These are phyloP conservation scores for Ceratocystis eucalypticola DNA, from an alignment of 2,329 filamentous ascomycete species.

Conservation along the genomic window DNA sequence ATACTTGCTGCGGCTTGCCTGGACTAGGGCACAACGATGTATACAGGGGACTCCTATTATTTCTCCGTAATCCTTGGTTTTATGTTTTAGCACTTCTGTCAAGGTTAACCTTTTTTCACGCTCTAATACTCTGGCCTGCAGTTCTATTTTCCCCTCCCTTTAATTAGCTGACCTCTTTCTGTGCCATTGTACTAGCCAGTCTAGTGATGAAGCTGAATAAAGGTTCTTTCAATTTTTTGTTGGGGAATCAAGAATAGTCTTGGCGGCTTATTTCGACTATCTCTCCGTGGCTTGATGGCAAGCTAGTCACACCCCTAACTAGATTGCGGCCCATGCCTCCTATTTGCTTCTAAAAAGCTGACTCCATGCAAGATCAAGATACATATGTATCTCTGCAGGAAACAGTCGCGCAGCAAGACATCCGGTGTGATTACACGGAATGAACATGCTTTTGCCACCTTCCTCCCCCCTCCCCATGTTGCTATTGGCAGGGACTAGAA, in stretches of 20 bases:
- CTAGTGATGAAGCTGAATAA: background rate
- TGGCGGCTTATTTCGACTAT: slow-evolving; percentile 8
- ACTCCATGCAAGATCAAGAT: background rate
- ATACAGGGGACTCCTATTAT: background rate
- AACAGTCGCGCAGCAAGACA: no score
- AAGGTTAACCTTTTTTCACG: background rate
- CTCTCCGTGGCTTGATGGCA: background rate
- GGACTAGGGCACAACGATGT: background rate
- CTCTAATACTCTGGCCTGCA: background rate
- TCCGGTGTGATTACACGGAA: no score
- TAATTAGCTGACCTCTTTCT: background rate
- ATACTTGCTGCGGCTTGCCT: background rate
- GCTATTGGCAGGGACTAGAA: no score
- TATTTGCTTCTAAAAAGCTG: background rate
- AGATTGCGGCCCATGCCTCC: background rate
- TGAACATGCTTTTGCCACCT: background rate
- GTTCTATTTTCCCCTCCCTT: background rate
- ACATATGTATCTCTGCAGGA: no score
- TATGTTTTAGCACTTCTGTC: background rate
- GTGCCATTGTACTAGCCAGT: background rate
- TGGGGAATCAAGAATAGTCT: background rate
- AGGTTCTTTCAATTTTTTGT: slow-evolving; percentile 16
- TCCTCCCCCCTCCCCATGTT: background rate
- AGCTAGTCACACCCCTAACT: background rate
- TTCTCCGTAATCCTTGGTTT: background rate